phyloP scores from a whole-genome alignment of 2,329 filamentous ascomycete species.

The Rhinocladiella similis region DNA sequence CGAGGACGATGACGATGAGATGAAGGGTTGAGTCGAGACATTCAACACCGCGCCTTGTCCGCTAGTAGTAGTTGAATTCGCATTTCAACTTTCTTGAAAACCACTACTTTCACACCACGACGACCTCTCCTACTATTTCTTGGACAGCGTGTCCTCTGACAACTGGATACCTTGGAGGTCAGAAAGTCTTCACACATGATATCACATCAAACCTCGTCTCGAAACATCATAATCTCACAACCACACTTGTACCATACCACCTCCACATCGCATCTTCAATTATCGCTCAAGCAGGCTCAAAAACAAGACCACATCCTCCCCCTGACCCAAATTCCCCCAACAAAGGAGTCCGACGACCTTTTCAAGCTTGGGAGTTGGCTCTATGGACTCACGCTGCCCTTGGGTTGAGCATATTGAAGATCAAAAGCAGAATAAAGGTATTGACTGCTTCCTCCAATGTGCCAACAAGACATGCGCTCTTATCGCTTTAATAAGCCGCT shows the following conservation, averaged over 20 bases:
- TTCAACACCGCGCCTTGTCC: not conserved
- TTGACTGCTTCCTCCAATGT: too few relatives aligned
- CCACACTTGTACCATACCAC: not conserved
- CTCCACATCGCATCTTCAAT: not conserved
- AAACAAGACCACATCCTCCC: not conserved
- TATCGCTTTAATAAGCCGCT: too few relatives aligned
- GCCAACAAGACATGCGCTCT: too few relatives aligned
- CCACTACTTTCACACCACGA: not conserved
- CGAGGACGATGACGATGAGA: conserved; percentile 28
- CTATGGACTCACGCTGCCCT: too few relatives aligned
- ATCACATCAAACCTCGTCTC: not conserved
- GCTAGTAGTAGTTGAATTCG: not conserved
- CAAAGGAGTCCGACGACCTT: too few relatives aligned
- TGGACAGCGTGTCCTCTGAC: not conserved
- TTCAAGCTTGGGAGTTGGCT: too few relatives aligned
- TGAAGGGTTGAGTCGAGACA: conserved; percentile 24
- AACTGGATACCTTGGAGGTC: not conserved
- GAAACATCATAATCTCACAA: not conserved
- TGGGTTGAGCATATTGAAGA: too few relatives aligned
- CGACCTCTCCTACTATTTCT: not conserved
- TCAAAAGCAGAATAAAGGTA: too few relatives aligned
- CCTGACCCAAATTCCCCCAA: too few relatives aligned
- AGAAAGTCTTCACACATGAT: not conserved
- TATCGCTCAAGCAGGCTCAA: not conserved
- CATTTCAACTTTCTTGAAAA: too few relatives aligned